These are phyloP conservation scores for Acrocalymma vagum DNA, from an alignment of 2,329 filamentous ascomycete genomes.

Conservation along the genomic window DNA sequence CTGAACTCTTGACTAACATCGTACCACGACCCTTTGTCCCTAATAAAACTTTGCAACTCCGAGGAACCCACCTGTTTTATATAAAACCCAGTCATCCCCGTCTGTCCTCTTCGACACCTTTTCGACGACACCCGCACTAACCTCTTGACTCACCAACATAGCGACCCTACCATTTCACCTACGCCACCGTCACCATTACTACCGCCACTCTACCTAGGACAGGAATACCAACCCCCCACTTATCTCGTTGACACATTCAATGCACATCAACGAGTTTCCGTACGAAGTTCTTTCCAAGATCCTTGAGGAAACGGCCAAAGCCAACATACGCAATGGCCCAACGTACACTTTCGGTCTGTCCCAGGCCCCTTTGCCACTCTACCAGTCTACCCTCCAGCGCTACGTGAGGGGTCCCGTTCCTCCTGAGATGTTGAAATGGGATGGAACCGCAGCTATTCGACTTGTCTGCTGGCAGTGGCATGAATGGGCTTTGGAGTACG, in stretches of 20 bases:
- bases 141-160: slow-evolving; percentile 22
- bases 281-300: slow-evolving; percentile 62
- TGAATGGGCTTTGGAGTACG: slow-evolving; percentile 61
- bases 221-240: slow-evolving; percentile 12
- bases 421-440: slow-evolving; percentile 61
- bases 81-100: slow-evolving; percentile 39
- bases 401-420: slow-evolving; percentile 62
- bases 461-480: slow-evolving; percentile 61
- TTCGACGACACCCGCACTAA: slow-evolving; percentile 16
- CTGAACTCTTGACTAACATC: slow-evolving; percentile 41
- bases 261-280: slow-evolving; percentile 60
- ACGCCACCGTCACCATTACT: slow-evolving; percentile 9
- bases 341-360: slow-evolving; percentile 63
- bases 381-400: slow-evolving; percentile 55
- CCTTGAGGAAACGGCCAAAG: slow-evolving; percentile 57
- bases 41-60: slow-evolving; percentile 35
- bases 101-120: slow-evolving; percentile 5
- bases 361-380: slow-evolving; percentile 57
- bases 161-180: slow-evolving; percentile 15
- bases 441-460: slow-evolving; percentile 57
- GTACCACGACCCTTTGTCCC: slow-evolving; percentile 38
- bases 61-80: slow-evolving; percentile 16
- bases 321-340: slow-evolving; percentile 57
- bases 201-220: slow-evolving; percentile 10
- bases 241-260: slow-evolving; percentile 36